Percentiles rank a stretch among this genome's conserved stretches.
Conservation (phyloP, 202 grass and related monocot genomes). For the Panicum virgatum region DNA sequence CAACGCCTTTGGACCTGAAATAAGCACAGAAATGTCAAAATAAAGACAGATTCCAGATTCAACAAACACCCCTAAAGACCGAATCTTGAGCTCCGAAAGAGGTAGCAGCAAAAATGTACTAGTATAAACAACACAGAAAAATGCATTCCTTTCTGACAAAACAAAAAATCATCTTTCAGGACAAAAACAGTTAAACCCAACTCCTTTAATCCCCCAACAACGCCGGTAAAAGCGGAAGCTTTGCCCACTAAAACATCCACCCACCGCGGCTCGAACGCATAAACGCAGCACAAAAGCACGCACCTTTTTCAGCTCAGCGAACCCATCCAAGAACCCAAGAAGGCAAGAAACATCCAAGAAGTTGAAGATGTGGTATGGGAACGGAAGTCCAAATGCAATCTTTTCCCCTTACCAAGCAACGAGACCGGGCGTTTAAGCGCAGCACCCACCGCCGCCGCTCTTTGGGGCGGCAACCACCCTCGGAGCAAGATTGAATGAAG, state of each 20-base stretch:
- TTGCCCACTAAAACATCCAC: constrained; percentile 32
- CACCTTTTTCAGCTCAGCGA: constrained; percentile 2
- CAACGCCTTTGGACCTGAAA: constrained; percentile 36
- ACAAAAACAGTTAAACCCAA: not conserved
- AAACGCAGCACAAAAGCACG: constrained; percentile 44
- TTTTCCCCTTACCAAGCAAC: too few relatives aligned
- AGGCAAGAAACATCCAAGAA: too few relatives aligned
- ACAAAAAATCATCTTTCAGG: not conserved
- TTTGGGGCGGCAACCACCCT: not conserved
- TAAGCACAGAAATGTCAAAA: constrained; percentile 31
- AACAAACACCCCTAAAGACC: not conserved
- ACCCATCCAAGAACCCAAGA: not conserved
- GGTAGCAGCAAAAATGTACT: not conserved
- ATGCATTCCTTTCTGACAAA: not conserved
- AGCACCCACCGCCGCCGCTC: not conserved
- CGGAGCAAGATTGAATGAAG: not conserved
- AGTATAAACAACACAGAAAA: constrained; percentile 8
- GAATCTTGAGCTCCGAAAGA: constrained; percentile 30
- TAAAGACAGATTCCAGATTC: constrained; percentile 24
- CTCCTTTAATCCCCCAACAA: constrained; percentile 26
- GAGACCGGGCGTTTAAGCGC: too few relatives aligned
- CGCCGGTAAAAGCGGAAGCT: constrained; percentile 22
- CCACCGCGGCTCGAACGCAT: not conserved
- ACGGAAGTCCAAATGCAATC: too few relatives aligned
- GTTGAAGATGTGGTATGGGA: too few relatives aligned